A percentile compares a stretch with the other conserved stretches of the same genome.
phyloP scores from a whole-genome alignment of 805 yeast genomes.

The Kodamaea lidongshanica region DNA sequence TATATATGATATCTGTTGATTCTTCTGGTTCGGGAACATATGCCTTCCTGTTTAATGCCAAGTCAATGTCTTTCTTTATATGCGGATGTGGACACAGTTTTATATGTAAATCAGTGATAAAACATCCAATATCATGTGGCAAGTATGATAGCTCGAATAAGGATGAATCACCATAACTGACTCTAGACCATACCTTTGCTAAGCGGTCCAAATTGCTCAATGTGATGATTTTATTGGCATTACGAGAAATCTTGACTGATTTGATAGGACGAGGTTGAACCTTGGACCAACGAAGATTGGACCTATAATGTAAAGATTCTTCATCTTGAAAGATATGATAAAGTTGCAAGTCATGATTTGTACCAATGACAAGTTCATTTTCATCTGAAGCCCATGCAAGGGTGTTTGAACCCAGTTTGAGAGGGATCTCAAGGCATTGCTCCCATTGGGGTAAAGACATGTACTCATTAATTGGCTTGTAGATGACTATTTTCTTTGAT shows the following conservation, averaged over 20 bases:
- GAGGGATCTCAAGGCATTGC: slow-evolving; percentile 18
- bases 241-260: slow-evolving; percentile 54
- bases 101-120: slow-evolving; percentile 45
- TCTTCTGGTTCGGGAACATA: slow-evolving; percentile 30
- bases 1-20: slow-evolving; percentile 44
- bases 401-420: slow-evolving; percentile 17
- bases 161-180: slow-evolving; percentile 52
- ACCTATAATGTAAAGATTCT: slow-evolving; percentile 6
- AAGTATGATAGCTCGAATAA: slow-evolving; percentile 66
- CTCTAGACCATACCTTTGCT: slow-evolving; percentile 74
- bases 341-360: slow-evolving; percentile 43
- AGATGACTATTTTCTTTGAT: slow-evolving; percentile 40
- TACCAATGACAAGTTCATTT: slow-evolving; percentile 58
- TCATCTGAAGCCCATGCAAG: slow-evolving; percentile 48
- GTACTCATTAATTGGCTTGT: slow-evolving; percentile 52
- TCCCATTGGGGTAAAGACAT: slow-evolving; percentile 43
- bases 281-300: slow-evolving; percentile 40
- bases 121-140: slow-evolving; percentile 47
- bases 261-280: slow-evolving; percentile 58
- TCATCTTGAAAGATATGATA: slow-evolving; percentile 36
- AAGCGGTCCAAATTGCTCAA: slow-evolving; percentile 55
- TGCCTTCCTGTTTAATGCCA: slow-evolving; percentile 10
- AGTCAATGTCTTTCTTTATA: slow-evolving; percentile 1
- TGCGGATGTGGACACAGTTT: slow-evolving; percentile 6
- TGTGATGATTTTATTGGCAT: slow-evolving; percentile 57